Conservation (phyloP, 306 rosid species). For the Cyamopsis tetragonoloba region DNA sequence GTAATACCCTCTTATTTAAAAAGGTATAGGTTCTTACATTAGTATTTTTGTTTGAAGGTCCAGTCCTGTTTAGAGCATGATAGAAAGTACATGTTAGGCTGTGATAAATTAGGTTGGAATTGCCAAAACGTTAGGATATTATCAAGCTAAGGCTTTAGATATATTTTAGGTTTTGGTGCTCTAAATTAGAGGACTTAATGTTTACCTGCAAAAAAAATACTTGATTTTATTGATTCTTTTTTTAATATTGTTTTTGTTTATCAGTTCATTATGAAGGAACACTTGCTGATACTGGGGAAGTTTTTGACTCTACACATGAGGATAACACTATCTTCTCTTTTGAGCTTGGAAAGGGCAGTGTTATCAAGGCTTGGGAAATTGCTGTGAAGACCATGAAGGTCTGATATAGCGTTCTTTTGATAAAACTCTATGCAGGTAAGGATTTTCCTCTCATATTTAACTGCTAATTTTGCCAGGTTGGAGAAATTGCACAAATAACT, state of each 20-base stretch:
- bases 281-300: conserved; percentile 77
- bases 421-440: not conserved
- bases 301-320: conserved; percentile 88
- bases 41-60: not conserved
- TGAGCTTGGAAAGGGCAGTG: conserved; percentile 87
- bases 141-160: not conserved
- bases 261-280: conserved; percentile 90
- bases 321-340: conserved; percentile 91
- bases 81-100: not conserved
- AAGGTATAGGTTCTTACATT: not conserved
- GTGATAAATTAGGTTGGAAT: not conserved
- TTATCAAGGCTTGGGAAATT: conserved; percentile 94
- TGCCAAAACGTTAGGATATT: not conserved
- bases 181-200: not conserved
- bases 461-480: conserved; percentile 24
- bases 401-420: not conserved
- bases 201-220: not conserved
- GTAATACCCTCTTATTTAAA: not conserved
- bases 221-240: not conserved
- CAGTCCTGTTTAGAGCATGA: not conserved
- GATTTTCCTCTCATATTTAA: conserved; percentile 19
- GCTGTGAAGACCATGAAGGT: conserved; percentile 97
- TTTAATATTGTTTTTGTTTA: conserved; percentile 22
- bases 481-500: conserved; percentile 75
- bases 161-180: not conserved